Evolutionary conservation across 2,329 filamentous ascomycete genomes (phyloP).

Genomic region (Alternaria sp.): DNA sequence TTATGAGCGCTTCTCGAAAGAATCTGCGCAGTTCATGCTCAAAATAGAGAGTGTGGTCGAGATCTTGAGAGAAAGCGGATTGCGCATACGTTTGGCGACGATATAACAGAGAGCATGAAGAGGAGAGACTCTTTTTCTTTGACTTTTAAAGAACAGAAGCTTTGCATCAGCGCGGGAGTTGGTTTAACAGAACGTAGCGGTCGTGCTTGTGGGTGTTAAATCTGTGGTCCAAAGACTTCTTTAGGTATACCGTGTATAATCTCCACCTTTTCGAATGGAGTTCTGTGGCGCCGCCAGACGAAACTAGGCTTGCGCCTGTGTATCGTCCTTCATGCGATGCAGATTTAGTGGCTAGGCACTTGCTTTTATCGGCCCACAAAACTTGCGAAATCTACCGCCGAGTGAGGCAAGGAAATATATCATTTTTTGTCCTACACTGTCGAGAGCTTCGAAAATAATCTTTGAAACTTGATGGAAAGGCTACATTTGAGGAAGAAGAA

Average conservation of each 20-base stretch:
- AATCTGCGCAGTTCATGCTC: conserved; percentile 4
- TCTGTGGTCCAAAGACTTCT: not conserved
- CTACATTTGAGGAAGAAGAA: not conserved
- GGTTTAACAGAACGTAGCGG: not conserved
- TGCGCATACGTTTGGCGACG: conserved; percentile 1
- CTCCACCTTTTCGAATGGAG: not conserved
- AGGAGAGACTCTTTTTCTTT: not conserved
- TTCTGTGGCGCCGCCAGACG: not conserved
- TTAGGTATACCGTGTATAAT: not conserved
- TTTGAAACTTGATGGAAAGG: not conserved
- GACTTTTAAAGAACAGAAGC: not conserved
- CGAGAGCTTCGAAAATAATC: not conserved
- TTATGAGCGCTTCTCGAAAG: conserved; percentile 9
- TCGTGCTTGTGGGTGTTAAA: not conserved
- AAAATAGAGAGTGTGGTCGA: conserved; percentile 4
- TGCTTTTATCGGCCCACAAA: not conserved
- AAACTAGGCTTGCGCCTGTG: not conserved
- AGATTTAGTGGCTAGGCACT: not conserved
- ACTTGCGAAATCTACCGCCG: not conserved
- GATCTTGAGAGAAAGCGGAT: not conserved
- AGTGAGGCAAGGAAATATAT: not conserved
- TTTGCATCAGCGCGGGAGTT: conserved; percentile 2
- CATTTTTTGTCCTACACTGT: not conserved
- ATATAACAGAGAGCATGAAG: too few species aligned
- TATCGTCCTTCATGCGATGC: not conserved